phyloP scores from a whole-genome alignment of 1,284 basidiomycete genomes.

The Limonomyces culmigenus region DNA sequence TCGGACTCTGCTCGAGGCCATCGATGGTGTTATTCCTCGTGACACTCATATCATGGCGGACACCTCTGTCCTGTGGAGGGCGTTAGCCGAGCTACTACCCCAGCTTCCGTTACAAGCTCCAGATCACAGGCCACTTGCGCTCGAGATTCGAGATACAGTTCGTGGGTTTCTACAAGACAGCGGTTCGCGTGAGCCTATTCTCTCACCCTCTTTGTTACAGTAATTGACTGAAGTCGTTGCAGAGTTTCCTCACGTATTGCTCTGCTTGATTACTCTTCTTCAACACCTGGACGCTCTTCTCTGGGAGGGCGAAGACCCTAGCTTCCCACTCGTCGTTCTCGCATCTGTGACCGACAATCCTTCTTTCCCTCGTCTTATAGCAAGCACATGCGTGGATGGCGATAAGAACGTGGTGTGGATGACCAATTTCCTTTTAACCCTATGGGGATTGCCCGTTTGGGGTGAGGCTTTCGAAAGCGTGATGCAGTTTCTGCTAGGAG shows the following conservation, averaged over 20 bases:
- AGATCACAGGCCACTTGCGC: constrained; percentile 17
- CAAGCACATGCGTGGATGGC: constrained; percentile 15
- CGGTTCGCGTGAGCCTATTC: constrained; percentile 36
- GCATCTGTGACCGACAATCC: constrained; percentile 71
- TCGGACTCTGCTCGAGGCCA: no score
- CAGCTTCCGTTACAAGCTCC: constrained; percentile 31
- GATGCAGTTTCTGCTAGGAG: constrained; percentile 56
- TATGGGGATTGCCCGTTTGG: constrained; percentile 34
- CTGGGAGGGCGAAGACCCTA: constrained; percentile 51
- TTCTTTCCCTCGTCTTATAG: constrained; percentile 35
- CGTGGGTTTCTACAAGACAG: constrained; percentile 44
- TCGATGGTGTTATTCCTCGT: no score
- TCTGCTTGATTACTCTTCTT: constrained; percentile 35
- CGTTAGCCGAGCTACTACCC: constrained; percentile 29
- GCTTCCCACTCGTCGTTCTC: constrained; percentile 61
- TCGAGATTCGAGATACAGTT: constrained; percentile 31
- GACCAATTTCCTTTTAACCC: constrained; percentile 34
- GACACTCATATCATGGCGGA: no score
- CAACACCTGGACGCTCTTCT: constrained; percentile 32
- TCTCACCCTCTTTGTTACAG: constrained; percentile 6
- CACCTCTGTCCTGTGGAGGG: constrained; percentile 30
- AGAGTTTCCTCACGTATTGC: constrained; percentile 56
- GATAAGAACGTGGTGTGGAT: constrained; percentile 35
- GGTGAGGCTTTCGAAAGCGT: constrained; percentile 53
- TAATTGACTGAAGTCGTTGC: neutral